Base-by-base conservation (phyloP, 129 eudicot genomes). In the Escallonia herrerae region DNA sequence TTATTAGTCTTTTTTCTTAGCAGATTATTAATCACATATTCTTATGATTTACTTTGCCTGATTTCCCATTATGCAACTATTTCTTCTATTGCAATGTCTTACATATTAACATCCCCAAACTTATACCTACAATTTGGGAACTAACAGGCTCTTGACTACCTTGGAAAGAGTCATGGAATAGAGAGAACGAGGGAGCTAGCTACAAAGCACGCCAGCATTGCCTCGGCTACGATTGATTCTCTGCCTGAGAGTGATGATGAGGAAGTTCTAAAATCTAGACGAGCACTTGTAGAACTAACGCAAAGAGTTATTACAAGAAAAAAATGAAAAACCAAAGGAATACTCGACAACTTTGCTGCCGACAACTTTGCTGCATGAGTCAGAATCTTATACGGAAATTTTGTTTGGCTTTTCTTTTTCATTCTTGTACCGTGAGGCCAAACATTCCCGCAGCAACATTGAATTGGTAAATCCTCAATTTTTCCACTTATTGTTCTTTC, bases 151-250 rank as follows among this genome's bases (percentile, higher is more conserved):
- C 75, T 85, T 0, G 88, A 87, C 10, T 91, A 84, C 71, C 97
- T 91, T 57, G 80, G 77, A 9, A 87, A 79, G 70, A 91, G 97
- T 65, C 78, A 68, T 6, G 97, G 95, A 63, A 80, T 87, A 40
- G 78, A 91, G 76, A 84, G 95, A 76, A 81, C 97, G 22, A 76
- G 78, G 70, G 95, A 91, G 70, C 79, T 87, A n/a, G 95, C 95
- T 41, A 72, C 71, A 7, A 87, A 87, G 82, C 95, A 91, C 54
- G 97, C 95, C 9, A 81, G 55, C 74, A 84, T 87, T 60, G 96
- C 97, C 7, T 76, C 86, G 2, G 86, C 83, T 51, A 89, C 96
- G 3, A 85, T 91, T 8, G 79, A 80, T 54, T 78, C 85, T 5
- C 69, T 91, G 11, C 97, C 97, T 0, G 87, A 80, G 62, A 85